These are phyloP conservation scores for Arbutus unedo DNA, from an alignment of 148 eudicot genomes.

Conservation along the genomic window DNA sequence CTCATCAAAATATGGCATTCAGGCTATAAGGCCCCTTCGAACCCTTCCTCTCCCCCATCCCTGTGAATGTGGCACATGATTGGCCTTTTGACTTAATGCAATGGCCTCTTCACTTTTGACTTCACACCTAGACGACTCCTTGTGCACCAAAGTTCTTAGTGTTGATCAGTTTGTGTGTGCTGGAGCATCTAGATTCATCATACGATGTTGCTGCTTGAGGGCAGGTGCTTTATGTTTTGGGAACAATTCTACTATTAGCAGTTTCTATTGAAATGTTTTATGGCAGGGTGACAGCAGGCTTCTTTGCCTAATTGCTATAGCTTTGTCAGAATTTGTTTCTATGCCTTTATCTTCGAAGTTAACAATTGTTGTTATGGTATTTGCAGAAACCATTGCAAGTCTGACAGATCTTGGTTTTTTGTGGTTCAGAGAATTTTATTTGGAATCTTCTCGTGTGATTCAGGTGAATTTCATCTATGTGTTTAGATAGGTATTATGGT, in stretches of 20 bases:
- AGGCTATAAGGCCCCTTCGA: not conserved
- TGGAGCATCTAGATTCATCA: not conserved
- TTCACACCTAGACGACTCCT: not conserved
- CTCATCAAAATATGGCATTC: not conserved
- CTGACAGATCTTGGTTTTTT: conserved; percentile 94
- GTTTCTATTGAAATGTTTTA: not conserved
- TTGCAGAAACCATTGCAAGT: conserved; percentile 75
- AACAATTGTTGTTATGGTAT: conserved; percentile 22
- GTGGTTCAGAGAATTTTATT: conserved; percentile 98
- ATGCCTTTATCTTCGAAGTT: not conserved
- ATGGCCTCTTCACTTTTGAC: not conserved
- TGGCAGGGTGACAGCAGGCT: not conserved
- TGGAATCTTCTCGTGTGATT: conserved; percentile 97
- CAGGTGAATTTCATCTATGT: conserved; percentile 53
- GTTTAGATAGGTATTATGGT: not conserved
- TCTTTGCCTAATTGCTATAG: not conserved
- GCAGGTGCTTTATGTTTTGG: not conserved
- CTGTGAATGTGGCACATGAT: not conserved
- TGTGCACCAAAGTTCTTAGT: not conserved
- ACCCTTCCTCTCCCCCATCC: not conserved
- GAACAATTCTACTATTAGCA: not conserved
- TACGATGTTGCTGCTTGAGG: not conserved
- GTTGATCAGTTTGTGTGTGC: not conserved
- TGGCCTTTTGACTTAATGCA: not conserved
- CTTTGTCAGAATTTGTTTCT: not conserved